Evolutionary conservation across 495 filamentous ascomycete species (phyloP), one percentile per base, ranked within the genome.

Genomic region (Lindgomyces ingoldianus): DNA sequence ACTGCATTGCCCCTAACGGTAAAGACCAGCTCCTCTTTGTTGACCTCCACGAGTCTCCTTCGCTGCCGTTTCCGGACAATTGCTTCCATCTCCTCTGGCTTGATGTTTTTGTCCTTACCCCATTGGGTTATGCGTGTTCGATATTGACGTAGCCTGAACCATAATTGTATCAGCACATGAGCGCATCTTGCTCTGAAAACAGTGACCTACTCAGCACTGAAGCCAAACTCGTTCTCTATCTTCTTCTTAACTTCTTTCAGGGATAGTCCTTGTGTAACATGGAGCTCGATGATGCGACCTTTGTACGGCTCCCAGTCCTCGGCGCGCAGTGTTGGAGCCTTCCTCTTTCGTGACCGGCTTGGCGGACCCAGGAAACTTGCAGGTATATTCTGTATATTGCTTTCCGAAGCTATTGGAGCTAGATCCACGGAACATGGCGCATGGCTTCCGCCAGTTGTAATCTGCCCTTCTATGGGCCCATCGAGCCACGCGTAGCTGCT

Each of bases 41-140:
- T 42, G 56, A 2, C 18, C 39, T 69, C 61, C 16, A 61, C 26
- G 29, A 69, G 55, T 48, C 61, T 69, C 29, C 66, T 65, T 65
- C 41, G 48, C 39, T 72, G 60, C 54, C 53, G 54, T 58, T 73
- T 73, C 45, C 69, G 64, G 19, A 73, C 67, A 41, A 74, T 67
- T 18, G 69, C 69, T 67, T 61, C 64, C 71, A 74, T 74, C 58
- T 74, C 73, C 2, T 54, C 1, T 39, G 65, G 58, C 56, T 74
- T 73, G 29, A 68, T 60, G 16, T 74, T 74, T 59, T 72, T 74
- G 46, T 73, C 71, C 16, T 62, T 36, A 2, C 64, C 61, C 73
- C 69, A 74, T 41, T 63, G 57, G 45, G 51, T 68, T 26, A 74
- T 70, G 12, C 60, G 69, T 41, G 46, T 68, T 59, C 73, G 71